Percentiles rank a stretch among this genome's conserved stretches.
phyloP scores from a whole-genome alignment of 495 filamentous ascomycete species.

The Saxophila tyrrhenica region DNA sequence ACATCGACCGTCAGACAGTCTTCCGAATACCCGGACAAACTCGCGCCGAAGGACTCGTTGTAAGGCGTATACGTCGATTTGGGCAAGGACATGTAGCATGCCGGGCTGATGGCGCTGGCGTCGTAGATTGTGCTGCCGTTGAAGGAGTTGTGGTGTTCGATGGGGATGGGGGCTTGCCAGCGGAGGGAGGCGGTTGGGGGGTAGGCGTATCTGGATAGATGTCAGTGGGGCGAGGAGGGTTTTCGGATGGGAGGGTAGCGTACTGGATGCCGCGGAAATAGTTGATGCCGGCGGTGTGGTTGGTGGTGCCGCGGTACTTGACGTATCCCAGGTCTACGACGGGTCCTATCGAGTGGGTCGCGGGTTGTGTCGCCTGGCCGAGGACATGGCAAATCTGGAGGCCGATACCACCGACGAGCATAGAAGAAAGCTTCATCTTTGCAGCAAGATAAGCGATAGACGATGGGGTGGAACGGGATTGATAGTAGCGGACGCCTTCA shows the following conservation, averaged over 20 bases:
- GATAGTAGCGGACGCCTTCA: no score
- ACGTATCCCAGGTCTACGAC: slow-evolving; percentile 20
- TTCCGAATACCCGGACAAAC: no score
- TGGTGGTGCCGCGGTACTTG: slow-evolving; percentile 16
- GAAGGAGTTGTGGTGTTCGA: slow-evolving; percentile 19
- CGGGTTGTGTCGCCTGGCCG: slow-evolving; percentile 7
- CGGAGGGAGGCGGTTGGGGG: slow-evolving; percentile 14
- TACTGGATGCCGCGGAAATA: slow-evolving; percentile 11
- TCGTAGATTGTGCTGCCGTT: slow-evolving; percentile 8
- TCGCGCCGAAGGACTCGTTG: slow-evolving; percentile 1
- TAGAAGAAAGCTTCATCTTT: background rate
- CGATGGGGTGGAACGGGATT: no score
- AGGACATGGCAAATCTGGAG: background rate
- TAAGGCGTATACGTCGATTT: slow-evolving; percentile 5
- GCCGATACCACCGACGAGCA: background rate
- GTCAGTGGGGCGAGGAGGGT: no score
- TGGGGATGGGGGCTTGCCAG: slow-evolving; percentile 18
- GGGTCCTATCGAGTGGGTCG: slow-evolving; percentile 2
- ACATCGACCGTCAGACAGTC: slow-evolving; percentile 22
- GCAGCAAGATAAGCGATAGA: no score
- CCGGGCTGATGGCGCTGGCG: slow-evolving; percentile 13
- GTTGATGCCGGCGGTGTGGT: slow-evolving; percentile 11
- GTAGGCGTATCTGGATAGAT: slow-evolving; percentile 10
- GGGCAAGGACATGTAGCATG: slow-evolving; percentile 17
- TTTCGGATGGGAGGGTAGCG: no score